A percentile compares a stretch with the other conserved stretches of the same genome.
Evolutionary conservation across 192 early-diverging fungal genomes (phyloP).

Genomic region (Coemansia sp.): DNA sequence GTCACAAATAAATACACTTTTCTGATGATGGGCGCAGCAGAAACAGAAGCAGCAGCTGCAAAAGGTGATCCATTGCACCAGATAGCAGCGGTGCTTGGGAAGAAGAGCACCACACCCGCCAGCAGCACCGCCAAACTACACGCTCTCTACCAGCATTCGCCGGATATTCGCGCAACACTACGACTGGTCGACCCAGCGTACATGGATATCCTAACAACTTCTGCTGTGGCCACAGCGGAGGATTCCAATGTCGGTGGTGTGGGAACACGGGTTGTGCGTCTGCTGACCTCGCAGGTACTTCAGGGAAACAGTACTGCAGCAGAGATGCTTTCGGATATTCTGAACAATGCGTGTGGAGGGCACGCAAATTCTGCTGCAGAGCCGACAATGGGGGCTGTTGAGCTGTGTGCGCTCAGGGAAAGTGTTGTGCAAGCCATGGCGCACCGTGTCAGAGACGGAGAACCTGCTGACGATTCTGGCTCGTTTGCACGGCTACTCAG

Average conservation of each 20-base stretch:
- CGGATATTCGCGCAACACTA: conserved; percentile 32
- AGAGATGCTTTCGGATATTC: conserved; percentile 20
- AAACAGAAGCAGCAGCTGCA: background rate
- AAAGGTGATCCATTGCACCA: conserved; percentile 17
- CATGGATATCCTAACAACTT: conserved; percentile 21
- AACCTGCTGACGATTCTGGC: background rate
- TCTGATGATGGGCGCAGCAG: background rate
- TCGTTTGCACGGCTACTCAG: background rate
- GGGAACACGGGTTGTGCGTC: conserved; percentile 14
- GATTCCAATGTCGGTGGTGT: background rate
- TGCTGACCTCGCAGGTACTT: conserved; percentile 5
- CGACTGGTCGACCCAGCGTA: conserved; percentile 35
- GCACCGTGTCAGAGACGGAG: background rate
- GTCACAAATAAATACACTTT: too few relatives aligned
- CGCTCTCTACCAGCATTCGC: conserved; percentile 5
- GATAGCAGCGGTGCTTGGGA: conserved; percentile 1
- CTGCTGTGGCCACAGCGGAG: background rate
- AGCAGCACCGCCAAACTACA: conserved; percentile 4
- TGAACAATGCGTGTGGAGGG: conserved; percentile 12
- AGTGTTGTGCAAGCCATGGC: conserved; percentile 4
- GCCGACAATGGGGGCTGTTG: background rate
- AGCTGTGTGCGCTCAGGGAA: background rate
- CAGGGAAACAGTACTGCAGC: conserved; percentile 1
- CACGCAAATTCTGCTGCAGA: background rate
- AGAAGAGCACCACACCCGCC: background rate